phyloP scores from a whole-genome alignment of 257 asterid species.

The Verbascum thapsus region DNA sequence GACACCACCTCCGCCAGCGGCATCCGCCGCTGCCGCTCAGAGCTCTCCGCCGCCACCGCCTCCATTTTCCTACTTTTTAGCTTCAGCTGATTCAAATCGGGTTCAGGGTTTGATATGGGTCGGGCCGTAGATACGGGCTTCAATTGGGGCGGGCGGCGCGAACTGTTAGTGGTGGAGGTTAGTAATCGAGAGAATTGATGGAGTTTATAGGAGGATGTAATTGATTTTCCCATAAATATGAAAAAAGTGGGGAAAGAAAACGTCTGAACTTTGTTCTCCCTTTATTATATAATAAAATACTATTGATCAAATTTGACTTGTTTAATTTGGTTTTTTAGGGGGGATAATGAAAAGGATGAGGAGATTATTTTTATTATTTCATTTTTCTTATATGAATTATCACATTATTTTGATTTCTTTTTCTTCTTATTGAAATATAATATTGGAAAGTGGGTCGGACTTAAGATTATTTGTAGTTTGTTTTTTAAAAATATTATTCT shows the following conservation, averaged over 20 bases:
- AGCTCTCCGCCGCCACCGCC: constrained; percentile 57
- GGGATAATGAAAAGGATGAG: no score
- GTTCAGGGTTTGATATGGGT: no score
- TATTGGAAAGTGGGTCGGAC: no score
- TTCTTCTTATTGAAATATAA: no score
- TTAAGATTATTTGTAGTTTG: no score
- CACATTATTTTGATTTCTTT: no score
- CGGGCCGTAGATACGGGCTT: no score
- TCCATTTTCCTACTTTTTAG: constrained; percentile 45
- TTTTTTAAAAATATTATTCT: no score
- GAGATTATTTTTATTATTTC: no score
- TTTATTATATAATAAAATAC: not conserved
- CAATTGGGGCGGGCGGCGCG: constrained; percentile 28
- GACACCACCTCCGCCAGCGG: constrained; percentile 88
- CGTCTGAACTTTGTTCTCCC: not conserved
- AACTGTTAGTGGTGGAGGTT: constrained; percentile 44
- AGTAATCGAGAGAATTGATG: constrained; percentile 59
- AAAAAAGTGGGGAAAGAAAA: not conserved
- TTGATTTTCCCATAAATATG: constrained; percentile 71
- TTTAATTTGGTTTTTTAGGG: no score
- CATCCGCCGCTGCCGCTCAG: constrained; percentile 50
- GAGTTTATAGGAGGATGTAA: constrained; percentile 51
- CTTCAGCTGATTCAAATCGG: constrained; percentile 15
- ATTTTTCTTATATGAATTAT: no score
- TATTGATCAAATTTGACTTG: no score